A percentile compares a stretch with the other conserved stretches of the same genome.
Evolutionary conservation across 495 filamentous ascomycete genomes (phyloP).

Genomic region (Extremus antarcticus): DNA sequence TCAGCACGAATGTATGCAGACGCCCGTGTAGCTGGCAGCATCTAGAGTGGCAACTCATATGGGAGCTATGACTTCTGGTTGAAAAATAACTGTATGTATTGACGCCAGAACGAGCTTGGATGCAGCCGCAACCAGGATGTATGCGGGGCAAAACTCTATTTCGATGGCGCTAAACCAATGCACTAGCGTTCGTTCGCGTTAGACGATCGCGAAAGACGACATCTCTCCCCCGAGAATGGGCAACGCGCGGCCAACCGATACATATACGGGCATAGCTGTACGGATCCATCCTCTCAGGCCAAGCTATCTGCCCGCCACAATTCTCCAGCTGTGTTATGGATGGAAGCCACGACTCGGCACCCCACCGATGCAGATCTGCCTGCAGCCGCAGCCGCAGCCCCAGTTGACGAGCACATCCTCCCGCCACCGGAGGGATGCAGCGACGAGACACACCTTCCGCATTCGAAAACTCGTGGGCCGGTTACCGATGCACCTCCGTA

Average conservation of each 20-base stretch:
- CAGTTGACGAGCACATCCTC: not conserved
- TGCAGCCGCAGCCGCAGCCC: too few species aligned
- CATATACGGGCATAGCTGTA: not conserved
- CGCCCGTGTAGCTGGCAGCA: not conserved
- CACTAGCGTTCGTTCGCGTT: not conserved
- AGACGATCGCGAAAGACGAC: not conserved
- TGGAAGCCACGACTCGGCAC: not conserved
- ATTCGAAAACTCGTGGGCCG: not conserved
- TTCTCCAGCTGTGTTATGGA: not conserved
- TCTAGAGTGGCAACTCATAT: not conserved
- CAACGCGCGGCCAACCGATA: not conserved
- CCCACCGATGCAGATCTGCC: not conserved
- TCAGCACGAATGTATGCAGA: not conserved
- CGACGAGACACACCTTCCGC: not conserved
- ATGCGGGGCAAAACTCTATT: too few species aligned
- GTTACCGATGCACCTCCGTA: conserved; percentile 27
- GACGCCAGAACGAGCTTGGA: not conserved
- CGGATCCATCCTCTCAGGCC: not conserved
- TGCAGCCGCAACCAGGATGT: too few species aligned
- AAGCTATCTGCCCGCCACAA: too few species aligned
- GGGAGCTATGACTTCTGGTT: not conserved
- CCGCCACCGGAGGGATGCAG: not conserved
- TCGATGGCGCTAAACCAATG: too few species aligned
- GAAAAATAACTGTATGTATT: not conserved
- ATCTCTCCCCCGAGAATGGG: not conserved